Evolutionary conservation across 352 stramenopile genomes (phyloP).

Genomic region (Peronospora tabacina): DNA sequence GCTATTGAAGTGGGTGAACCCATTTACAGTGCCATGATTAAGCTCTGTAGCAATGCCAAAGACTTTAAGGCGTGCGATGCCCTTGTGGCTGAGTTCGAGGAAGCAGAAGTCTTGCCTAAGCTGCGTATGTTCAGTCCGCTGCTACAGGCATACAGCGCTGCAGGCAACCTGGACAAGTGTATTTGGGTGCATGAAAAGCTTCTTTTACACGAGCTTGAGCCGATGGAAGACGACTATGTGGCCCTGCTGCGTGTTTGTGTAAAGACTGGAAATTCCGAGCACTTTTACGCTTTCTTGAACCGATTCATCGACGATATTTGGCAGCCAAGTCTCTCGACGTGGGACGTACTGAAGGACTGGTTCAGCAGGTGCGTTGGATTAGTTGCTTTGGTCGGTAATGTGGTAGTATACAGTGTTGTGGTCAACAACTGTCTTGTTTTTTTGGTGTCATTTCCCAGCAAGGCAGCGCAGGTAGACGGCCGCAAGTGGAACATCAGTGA

Average conservation of each 20-base stretch:
- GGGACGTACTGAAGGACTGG: slow-evolving; percentile 64
- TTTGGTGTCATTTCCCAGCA: slow-evolving; percentile 30
- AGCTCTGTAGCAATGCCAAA: slow-evolving; percentile 53
- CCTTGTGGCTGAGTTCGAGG: slow-evolving; percentile 49
- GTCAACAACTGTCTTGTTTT: slow-evolving; percentile 8
- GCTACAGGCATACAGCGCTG: slow-evolving; percentile 48
- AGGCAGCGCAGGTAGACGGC: slow-evolving; percentile 50
- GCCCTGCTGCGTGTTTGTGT: slow-evolving; percentile 48
- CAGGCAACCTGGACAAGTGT: slow-evolving; percentile 48
- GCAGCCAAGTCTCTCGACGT: slow-evolving; percentile 37
- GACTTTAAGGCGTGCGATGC: slow-evolving; percentile 46
- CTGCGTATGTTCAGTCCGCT: slow-evolving; percentile 68
- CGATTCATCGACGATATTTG: slow-evolving; percentile 55
- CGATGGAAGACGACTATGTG: slow-evolving; percentile 58
- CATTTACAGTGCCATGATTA: slow-evolving; percentile 69
- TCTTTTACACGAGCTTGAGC: slow-evolving; percentile 35
- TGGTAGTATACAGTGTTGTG: neutral
- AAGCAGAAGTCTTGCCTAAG: slow-evolving; percentile 41
- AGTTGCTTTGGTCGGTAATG: slow-evolving; percentile 1
- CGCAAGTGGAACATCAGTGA: slow-evolving; percentile 48
- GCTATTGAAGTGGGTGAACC: slow-evolving; percentile 37
- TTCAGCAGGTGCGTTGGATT: slow-evolving; percentile 44
- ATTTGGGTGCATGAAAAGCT: slow-evolving; percentile 50
- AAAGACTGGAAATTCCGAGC: slow-evolving; percentile 24
- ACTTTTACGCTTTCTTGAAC: slow-evolving; percentile 52